Evolutionary conservation across 352 stramenopile species (phyloP).

Genomic region (Phytophthora rubi): DNA sequence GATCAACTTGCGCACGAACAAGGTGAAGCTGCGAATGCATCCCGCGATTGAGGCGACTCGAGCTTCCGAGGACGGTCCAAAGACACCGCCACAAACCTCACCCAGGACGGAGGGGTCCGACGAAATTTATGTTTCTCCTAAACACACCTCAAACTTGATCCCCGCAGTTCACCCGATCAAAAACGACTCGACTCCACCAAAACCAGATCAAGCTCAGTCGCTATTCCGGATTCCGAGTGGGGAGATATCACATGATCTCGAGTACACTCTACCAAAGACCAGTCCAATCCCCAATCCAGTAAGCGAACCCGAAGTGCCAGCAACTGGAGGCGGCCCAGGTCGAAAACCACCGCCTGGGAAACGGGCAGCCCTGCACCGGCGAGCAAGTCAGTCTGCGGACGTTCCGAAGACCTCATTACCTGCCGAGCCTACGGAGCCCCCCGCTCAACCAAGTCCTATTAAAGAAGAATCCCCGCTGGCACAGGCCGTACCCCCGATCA

Average conservation of each 20-base stretch:
- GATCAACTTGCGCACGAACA: constrained; percentile 30
- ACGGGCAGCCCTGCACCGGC: constrained; percentile 10
- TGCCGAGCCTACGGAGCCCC: neutral
- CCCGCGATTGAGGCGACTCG: neutral
- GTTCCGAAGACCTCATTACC: neutral
- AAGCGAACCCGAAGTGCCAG: neutral
- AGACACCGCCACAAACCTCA: neutral
- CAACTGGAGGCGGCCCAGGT: neutral
- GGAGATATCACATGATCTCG: neutral
- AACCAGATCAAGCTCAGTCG: neutral
- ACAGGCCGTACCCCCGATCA: neutral
- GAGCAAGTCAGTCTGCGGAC: constrained; percentile 16
- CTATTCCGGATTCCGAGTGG: constrained; percentile 16
- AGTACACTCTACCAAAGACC: neutral
- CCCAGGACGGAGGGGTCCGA: neutral
- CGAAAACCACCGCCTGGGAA: constrained; percentile 1
- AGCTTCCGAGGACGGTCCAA: neutral
- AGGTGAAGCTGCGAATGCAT: constrained; percentile 39
- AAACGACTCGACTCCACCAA: neutral
- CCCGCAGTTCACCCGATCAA: neutral
- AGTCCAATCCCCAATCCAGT: neutral
- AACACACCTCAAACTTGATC: neutral
- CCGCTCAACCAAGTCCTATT: neutral
- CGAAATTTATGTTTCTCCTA: neutral
- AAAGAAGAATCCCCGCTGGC: constrained; percentile 1